Percentiles rank a stretch among this genome's conserved stretches.
These are phyloP conservation scores for Xerophyta viscosa DNA, from an alignment of 106 monocot genomes.

Conservation along the genomic window DNA sequence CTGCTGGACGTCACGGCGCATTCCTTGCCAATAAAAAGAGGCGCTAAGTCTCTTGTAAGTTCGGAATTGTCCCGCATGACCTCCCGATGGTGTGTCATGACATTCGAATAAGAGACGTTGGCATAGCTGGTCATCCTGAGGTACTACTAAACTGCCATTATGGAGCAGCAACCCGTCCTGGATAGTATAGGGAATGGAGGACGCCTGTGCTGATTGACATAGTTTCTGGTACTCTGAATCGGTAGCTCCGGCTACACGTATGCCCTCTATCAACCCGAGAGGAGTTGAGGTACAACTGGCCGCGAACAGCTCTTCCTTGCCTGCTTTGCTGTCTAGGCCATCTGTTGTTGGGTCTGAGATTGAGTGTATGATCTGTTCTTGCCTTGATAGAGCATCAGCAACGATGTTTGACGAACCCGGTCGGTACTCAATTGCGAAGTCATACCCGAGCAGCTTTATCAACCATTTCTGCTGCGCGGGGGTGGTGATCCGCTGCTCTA, in stretches of 20 bases:
- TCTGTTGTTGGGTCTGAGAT: neutral
- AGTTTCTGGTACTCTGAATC: too few species aligned
- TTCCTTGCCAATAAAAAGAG: neutral
- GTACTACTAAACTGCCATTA: neutral
- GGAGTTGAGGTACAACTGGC: neutral
- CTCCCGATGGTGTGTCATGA: neutral
- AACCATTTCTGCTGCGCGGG: neutral
- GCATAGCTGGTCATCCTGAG: neutral
- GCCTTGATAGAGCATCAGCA: constrained; percentile 2
- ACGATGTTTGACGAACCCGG: neutral
- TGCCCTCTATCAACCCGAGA: neutral
- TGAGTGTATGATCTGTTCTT: neutral
- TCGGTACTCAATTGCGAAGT: neutral
- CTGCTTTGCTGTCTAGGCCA: too few species aligned
- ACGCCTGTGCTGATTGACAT: too few species aligned
- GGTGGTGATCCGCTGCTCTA: neutral
- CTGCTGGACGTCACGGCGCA: neutral
- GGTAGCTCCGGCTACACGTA: too few species aligned
- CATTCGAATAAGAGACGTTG: neutral
- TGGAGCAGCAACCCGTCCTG: neutral
- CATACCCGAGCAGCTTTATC: neutral
- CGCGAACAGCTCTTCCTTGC: neutral
- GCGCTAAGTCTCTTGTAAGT: neutral
- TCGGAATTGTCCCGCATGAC: neutral
- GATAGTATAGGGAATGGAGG: too few species aligned